Evolutionary conservation across 2,329 filamentous ascomycete species (phyloP).

Genomic region (Gaeumannomyces sp.): DNA sequence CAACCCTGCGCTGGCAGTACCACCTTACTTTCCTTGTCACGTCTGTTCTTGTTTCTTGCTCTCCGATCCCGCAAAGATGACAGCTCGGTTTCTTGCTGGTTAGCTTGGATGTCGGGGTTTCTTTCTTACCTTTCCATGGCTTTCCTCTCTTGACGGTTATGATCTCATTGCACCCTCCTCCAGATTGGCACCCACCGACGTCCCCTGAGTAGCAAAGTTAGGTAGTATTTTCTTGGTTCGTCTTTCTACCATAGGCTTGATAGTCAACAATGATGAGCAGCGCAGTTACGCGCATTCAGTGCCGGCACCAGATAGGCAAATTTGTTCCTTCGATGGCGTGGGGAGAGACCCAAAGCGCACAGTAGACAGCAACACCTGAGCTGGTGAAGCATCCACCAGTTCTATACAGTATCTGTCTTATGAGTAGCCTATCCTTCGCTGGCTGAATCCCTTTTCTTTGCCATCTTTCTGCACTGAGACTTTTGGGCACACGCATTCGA

Average conservation of each 20-base stretch:
- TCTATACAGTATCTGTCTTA: too few species aligned
- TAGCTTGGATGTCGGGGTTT: background rate
- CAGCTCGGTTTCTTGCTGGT: too few species aligned
- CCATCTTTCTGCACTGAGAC: too few species aligned
- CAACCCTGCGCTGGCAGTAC: background rate
- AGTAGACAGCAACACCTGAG: too few species aligned
- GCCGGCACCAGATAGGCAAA: background rate
- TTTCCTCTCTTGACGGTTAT: background rate
- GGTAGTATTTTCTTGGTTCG: too few species aligned
- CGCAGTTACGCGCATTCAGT: background rate
- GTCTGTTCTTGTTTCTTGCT: background rate
- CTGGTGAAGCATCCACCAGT: too few species aligned
- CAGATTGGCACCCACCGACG: background rate
- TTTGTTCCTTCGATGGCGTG: background rate
- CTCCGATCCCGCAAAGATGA: background rate
- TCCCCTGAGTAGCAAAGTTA: too few species aligned
- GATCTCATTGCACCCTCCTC: background rate
- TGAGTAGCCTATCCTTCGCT: too few species aligned
- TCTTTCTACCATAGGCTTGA: background rate
- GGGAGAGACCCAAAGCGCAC: too few species aligned
- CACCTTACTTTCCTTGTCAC: background rate
- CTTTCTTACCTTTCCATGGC: background rate
- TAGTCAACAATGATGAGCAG: background rate
- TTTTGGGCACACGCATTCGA: too few species aligned
- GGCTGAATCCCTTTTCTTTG: too few species aligned